Conservation (phyloP, 345 rosid species). For the Mallotus nudiflorus region DNA sequence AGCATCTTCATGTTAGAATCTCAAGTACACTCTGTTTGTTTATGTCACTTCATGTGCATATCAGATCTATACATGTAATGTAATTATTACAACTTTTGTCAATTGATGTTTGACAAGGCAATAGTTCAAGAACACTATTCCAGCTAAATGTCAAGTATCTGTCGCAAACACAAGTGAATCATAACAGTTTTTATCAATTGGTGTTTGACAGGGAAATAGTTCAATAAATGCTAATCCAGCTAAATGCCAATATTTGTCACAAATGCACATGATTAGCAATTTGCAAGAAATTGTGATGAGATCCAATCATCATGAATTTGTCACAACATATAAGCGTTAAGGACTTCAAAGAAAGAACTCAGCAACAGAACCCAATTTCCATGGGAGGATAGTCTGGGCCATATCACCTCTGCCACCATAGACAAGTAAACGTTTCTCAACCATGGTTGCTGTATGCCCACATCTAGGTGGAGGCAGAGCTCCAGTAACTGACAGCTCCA, state of each 20-base stretch:
- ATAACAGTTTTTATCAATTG: not conserved
- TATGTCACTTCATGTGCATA: not conserved
- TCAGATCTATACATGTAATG: not conserved
- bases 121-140: not conserved
- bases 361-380: not conserved
- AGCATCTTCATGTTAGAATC: not conserved
- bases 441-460: conserved; percentile 95
- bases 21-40: not conserved
- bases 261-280: not conserved
- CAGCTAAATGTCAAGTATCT: not conserved
- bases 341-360: not conserved
- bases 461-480: conserved; percentile 93
- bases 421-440: conserved; percentile 90
- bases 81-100: not conserved
- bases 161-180: not conserved
- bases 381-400: not conserved
- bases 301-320: no score
- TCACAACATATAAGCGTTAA: not conserved
- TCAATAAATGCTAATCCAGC: not conserved
- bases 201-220: not conserved
- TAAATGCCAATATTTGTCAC: not conserved
- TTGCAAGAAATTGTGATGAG: no score
- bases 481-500: conserved; percentile 78
- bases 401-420: conserved; percentile 92
- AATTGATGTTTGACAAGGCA: not conserved